A percentile compares a stretch with the other conserved stretches of the same genome.
These are phyloP conservation scores for Boletus speciosus DNA, from an alignment of 768 basidiomycete genomes.

Conservation along the genomic window DNA sequence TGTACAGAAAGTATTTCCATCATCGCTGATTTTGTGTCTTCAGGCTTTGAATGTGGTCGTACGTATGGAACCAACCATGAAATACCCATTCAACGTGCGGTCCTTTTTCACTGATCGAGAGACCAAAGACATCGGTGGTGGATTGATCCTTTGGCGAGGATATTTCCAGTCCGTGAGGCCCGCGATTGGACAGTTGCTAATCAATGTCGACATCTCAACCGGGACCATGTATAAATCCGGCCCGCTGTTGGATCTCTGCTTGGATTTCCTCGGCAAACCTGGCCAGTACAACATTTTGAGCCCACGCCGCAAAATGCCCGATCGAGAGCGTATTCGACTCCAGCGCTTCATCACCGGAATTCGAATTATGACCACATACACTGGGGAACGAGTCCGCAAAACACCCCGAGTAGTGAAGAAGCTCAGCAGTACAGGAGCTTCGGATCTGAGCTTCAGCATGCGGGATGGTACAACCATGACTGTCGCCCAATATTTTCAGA, in stretches of 20 bases:
- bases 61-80: conserved; percentile 67
- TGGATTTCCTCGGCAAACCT: conserved; percentile 47
- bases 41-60: conserved; percentile 75
- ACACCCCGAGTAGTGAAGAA: conserved; percentile 62
- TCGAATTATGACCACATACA: conserved; percentile 42
- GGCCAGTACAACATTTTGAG: conserved; percentile 34
- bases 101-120: conserved; percentile 69
- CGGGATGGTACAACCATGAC: conserved; percentile 53
- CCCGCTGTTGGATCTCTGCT: conserved; percentile 51
- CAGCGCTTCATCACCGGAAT: conserved; percentile 56
- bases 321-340: conserved; percentile 50
- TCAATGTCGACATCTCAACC: conserved; percentile 78
- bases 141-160: conserved; percentile 72
- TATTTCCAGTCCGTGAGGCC: conserved; percentile 81
- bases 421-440: conserved; percentile 52
- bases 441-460: conserved; percentile 50
- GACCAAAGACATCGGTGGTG: conserved; percentile 51
- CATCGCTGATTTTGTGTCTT: not conserved
- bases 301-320: conserved; percentile 41
- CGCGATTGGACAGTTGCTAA: conserved; percentile 54
- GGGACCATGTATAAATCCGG: conserved; percentile 74
- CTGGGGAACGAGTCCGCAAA: conserved; percentile 35
- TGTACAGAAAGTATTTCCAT: not conserved
- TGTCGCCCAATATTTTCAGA: conserved; percentile 61
- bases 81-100: conserved; percentile 67